These are phyloP conservation scores for Pirum gemmata DNA, from an alignment of 78 protist species.

Conservation along the genomic window DNA sequence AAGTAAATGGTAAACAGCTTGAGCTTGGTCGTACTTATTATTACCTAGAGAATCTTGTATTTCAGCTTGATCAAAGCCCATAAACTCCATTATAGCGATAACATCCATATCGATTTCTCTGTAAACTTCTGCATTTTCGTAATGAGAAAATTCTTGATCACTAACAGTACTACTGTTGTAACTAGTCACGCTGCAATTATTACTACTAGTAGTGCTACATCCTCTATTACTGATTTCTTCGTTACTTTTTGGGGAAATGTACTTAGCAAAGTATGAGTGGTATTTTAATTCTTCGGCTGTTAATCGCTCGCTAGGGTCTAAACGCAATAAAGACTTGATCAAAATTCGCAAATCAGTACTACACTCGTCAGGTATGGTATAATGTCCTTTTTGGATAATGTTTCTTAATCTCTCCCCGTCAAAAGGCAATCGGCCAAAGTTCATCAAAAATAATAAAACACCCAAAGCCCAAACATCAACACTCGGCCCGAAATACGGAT, in stretches of 20 bases:
- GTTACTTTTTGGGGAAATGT: background rate
- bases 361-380: background rate
- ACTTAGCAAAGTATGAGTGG: background rate
- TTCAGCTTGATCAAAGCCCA: constrained; percentile 4
- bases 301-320: constrained; percentile 19
- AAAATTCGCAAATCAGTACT: background rate
- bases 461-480: constrained; percentile 63
- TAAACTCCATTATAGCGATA: constrained; percentile 19
- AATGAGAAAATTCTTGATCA: background rate
- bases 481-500: constrained; percentile 50
- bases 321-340: background rate
- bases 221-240: background rate
- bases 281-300: constrained; percentile 12
- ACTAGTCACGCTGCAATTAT: constrained; percentile 1
- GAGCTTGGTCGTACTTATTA: constrained; percentile 20
- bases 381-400: background rate
- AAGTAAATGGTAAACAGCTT: constrained; percentile 32
- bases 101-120: constrained; percentile 21
- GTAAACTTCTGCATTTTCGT: background rate
- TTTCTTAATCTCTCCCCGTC: background rate
- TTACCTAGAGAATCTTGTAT: background rate
- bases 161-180: background rate
- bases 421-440: constrained; percentile 35
- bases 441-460: constrained; percentile 15
- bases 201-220: background rate